Evolutionary conservation across 257 asterid genomes (phyloP).

Genomic region (Haberlea rhodopensis): DNA sequence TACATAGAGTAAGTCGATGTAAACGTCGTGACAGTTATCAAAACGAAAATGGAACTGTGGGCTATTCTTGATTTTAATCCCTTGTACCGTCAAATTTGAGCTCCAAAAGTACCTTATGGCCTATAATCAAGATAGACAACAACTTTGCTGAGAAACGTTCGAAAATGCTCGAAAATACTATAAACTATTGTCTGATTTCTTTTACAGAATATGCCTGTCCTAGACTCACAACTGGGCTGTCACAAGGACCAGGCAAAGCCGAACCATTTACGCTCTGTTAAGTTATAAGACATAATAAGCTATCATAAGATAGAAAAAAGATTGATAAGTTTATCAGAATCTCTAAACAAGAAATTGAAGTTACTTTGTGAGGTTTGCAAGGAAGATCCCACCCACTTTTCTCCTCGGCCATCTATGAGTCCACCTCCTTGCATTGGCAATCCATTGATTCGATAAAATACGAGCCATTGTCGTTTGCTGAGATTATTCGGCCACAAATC

Average conservation of each 20-base stretch:
- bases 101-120: conserved; percentile 76
- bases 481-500: conserved; percentile 56
- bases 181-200: background rate
- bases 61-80: conserved; percentile 63
- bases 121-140: conserved; percentile 28
- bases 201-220: background rate
- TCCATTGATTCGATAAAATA: conserved; percentile 65
- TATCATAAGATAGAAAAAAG: background rate
- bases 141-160: background rate
- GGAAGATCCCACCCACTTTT: conserved; percentile 98
- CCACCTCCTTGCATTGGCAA: conserved; percentile 89
- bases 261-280: conserved; percentile 60
- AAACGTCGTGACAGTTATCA: conserved; percentile 62
- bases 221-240: conserved; percentile 82
- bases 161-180: no score
- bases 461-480: conserved; percentile 79
- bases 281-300: conserved; percentile 24
- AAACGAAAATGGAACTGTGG: conserved; percentile 84
- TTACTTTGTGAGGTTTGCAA: conserved; percentile 93
- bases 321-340: background rate
- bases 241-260: conserved; percentile 72
- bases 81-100: conserved; percentile 63
- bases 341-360: background rate
- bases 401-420: conserved; percentile 76
- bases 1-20: conserved; percentile 50